Evolutionary conservation across 164 flowering plant genomes (phyloP).

Genomic region (Vitis rupestris): DNA sequence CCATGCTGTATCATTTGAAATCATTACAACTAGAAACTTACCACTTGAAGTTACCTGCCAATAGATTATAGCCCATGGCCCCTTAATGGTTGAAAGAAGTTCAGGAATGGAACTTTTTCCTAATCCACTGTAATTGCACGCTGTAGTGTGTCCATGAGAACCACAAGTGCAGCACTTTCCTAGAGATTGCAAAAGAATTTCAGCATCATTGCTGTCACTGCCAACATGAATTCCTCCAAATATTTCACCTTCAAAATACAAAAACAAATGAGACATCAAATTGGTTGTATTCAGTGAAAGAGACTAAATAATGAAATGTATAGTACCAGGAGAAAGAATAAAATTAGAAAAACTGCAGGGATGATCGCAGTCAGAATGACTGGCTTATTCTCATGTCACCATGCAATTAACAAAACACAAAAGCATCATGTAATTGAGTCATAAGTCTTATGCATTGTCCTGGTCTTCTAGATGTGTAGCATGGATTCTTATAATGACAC

Average conservation of each 20-base stretch:
- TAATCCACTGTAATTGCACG: conserved; percentile 18
- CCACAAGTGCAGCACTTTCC: conserved; percentile 59
- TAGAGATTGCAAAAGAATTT: conserved; percentile 60
- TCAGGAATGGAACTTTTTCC: conserved; percentile 47
- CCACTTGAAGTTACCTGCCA: conserved; percentile 84
- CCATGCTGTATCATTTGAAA: conserved; percentile 5
- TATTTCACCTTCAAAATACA: conserved; percentile 66
- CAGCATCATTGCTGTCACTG: conserved; percentile 62
- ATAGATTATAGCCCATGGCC: conserved; percentile 92
- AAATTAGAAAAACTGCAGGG: too few species aligned
- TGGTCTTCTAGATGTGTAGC: too few species aligned
- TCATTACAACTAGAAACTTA: conserved; percentile 26
- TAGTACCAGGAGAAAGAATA: too few species aligned
- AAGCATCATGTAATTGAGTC: too few species aligned
- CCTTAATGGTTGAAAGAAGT: conserved; percentile 79
- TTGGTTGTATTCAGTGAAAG: background rate
- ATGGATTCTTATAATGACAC: too few species aligned
- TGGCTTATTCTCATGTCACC: too few species aligned
- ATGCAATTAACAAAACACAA: too few species aligned
- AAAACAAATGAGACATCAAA: conserved; percentile 2
- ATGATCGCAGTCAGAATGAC: too few species aligned
- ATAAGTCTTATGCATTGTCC: too few species aligned
- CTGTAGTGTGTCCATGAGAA: conserved; percentile 20
- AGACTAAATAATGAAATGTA: too few species aligned
- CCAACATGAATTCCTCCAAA: conserved; percentile 75